Evolutionary conservation across 2,329 filamentous ascomycete genomes (phyloP).

Genomic region (Cryoendolithus antarcticus): DNA sequence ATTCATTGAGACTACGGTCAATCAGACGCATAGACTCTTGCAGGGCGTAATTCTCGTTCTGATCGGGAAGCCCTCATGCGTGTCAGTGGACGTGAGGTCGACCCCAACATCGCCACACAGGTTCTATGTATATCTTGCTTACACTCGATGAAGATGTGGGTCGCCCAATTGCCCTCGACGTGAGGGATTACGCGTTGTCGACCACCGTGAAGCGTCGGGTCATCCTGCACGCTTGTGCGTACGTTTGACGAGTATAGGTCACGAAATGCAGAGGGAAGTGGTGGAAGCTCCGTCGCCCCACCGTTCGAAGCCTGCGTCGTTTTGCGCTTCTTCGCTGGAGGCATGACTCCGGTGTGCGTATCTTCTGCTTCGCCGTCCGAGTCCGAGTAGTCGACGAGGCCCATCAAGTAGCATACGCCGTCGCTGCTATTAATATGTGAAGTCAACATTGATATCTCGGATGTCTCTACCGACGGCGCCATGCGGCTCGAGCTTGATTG

Average conservation of each 20-base stretch:
- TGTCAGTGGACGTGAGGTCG: constrained; percentile 8
- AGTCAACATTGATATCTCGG: too few species aligned
- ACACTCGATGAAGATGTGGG: constrained; percentile 90
- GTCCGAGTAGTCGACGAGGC: constrained; percentile 54
- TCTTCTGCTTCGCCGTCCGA: constrained; percentile 31
- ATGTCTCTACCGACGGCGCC: too few species aligned
- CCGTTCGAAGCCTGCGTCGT: constrained; percentile 2
- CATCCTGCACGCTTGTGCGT: constrained; percentile 64
- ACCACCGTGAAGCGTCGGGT: constrained; percentile 74
- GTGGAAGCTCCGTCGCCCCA: constrained; percentile 24
- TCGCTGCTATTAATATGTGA: neutral
- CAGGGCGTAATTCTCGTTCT: constrained; percentile 23
- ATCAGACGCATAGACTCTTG: too few species aligned
- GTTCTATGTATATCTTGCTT: constrained; percentile 22
- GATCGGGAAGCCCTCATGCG: constrained; percentile 42
- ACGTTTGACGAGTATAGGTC: constrained; percentile 79
- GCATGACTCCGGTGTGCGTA: constrained; percentile 2
- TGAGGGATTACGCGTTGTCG: constrained; percentile 74
- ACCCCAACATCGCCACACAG: neutral
- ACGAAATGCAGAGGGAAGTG: constrained; percentile 69
- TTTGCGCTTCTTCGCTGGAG: constrained; percentile 13
- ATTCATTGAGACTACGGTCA: too few species aligned
- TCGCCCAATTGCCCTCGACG: constrained; percentile 81
- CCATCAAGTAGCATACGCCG: constrained; percentile 31
- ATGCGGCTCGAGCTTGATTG: too few species aligned